Evolutionary conservation across 2,329 filamentous ascomycete species (phyloP), one percentile per base, ranked within the genome.

Genomic region (Trichoderma hamatum): DNA sequence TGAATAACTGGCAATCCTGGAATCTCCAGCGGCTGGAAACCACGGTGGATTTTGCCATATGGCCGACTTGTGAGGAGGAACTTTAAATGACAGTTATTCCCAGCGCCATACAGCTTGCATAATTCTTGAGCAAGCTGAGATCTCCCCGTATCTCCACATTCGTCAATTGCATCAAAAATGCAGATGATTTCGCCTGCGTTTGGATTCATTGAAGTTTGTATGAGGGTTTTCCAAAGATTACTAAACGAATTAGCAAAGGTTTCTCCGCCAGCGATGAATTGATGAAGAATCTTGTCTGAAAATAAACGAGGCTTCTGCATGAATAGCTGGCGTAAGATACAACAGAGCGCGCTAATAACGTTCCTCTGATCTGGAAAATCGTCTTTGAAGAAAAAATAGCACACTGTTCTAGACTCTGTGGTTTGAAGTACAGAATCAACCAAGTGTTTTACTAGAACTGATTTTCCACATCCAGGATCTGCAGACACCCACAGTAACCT

Each of bases 301-400:
- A 79, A 68, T 0, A 79, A 68, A 39, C 10, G 34, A 3, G 68
- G 21, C 13, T 24, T 54, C 14, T 28, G 0, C 28, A 77, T 67
- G 10, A 67, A 67, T n/a, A 67, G 7, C 14, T 67, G 63, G 21
- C 28, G 52, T 54, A 67, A 34, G 10, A 67, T 72, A 26, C 74
- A 77, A 34, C 76, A 75, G 0, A 83, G 49, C 13, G 81, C 81
- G 46, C 32, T 71, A 14, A 69, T 70, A 5, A 71, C 34, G 11
- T 59, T 76, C 19, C 69, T 78, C 52, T 82, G 79, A 24, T 81
- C 76, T 5, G 76, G 72, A 30, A 76, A 77, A 32, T 82, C 80
- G n/a, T 82, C 80, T 43, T 82, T 82, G 75, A 83, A 83, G 71
- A 83, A 84, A 73, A 82, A 84, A 63, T 82, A 83, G 60, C 78